A percentile compares a stretch with the other conserved stretches of the same genome.
These are phyloP conservation scores for Aurifilum marmelostoma DNA, from an alignment of 2,329 filamentous ascomycete genomes.

Conservation along the genomic window DNA sequence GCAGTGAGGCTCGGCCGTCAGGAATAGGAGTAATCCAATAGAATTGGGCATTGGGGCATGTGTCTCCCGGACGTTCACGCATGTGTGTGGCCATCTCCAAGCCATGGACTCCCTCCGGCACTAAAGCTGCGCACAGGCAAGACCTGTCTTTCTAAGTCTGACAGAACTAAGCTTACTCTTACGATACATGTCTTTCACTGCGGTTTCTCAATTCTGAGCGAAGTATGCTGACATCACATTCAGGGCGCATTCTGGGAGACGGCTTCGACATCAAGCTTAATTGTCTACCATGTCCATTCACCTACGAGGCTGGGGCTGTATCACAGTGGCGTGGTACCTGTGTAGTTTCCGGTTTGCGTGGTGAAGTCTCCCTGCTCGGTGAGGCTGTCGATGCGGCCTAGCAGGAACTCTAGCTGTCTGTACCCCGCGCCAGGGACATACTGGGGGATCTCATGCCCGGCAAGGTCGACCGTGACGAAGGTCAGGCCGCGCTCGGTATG, in stretches of 20 bases:
- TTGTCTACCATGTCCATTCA: background rate
- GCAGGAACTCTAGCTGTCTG: conserved; percentile 26
- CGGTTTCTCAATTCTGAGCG: no score
- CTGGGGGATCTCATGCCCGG: conserved; percentile 27
- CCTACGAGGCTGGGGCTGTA: background rate
- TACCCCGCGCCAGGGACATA: conserved; percentile 25
- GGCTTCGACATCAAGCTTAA: background rate
- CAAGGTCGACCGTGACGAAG: conserved; percentile 17
- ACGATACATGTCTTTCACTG: no score
- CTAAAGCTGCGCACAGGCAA: no score
- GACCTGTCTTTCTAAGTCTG: background rate
- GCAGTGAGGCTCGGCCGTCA: background rate
- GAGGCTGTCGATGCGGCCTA: conserved; percentile 25
- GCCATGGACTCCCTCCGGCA: background rate
- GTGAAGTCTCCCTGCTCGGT: conserved; percentile 23
- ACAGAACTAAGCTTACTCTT: background rate
- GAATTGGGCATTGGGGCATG: background rate
- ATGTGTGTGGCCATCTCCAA: background rate
- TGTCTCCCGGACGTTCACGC: background rate
- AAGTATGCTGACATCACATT: background rate
- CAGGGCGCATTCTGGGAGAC: background rate
- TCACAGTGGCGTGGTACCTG: background rate
- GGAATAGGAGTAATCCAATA: background rate
- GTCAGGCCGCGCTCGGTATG: conserved; percentile 27
- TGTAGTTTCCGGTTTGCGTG: conserved; percentile 10